Evolutionary conservation across 306 rosid species (phyloP), one percentile per base, ranked within the genome.

Genomic region (Casuarina glauca): DNA sequence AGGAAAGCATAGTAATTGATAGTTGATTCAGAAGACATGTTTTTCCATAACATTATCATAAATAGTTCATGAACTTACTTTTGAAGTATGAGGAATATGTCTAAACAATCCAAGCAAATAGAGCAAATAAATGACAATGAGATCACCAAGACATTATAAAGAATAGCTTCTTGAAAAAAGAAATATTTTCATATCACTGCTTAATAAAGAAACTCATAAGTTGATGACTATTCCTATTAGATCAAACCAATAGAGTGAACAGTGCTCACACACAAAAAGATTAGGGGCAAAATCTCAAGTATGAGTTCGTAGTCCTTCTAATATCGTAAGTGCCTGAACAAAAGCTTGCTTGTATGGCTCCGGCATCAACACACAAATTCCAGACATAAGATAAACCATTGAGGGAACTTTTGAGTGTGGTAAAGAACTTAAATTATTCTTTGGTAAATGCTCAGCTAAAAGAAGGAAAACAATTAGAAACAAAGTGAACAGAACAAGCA

Each of bases 11-110:
- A 39, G 44, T 11, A 44, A 77, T 20, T 6, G 16, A 76, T 32
- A 43, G 7, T 51, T n/a, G 19, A 42, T 71, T 12, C 20, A 19
- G 3, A 35, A 73, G 77, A 39, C 35, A 72, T 51, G 46, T 15
- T 17, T 52, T 41, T 35, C 53, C 74, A 2, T 2, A 70, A 2
- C 51, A 72, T 41, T 53, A 45, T 35, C 46, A 69, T 73, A 26
- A 26, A 26, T 45, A 12, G 69, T 66, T 78, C 38, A 13, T 74
- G 69, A 77, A 51, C 67, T 69, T 49, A 62, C 69, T 72, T 5
- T 36, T 8, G 26, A 57, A 1, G 9, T 12, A 62, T 39, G 32
- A 64, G 7, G 39, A 64, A 10, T 2, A 42, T n/a, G 42, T 42
- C 46, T 42, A 42, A 66, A 41, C 8, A 13, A 42, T 17, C 8